Conservation (phyloP, 768 basidiomycete species). For the Pleurotus tuoliensis region DNA sequence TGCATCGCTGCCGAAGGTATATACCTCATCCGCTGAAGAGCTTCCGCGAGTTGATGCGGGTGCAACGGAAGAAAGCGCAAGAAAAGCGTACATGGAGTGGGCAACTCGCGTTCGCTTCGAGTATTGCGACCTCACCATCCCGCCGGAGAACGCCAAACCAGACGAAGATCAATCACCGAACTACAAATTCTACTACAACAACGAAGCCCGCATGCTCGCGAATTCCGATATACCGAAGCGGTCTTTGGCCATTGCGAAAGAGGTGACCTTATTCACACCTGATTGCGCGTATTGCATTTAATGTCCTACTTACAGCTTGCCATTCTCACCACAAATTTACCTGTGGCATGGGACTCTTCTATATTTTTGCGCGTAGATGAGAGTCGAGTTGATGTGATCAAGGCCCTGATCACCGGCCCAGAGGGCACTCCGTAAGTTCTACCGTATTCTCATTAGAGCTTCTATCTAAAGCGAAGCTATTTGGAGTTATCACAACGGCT, state of each 20-base stretch:
- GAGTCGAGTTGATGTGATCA: slow-evolving; percentile 86
- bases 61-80: slow-evolving; percentile 61
- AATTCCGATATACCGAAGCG: slow-evolving; percentile 87
- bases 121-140: slow-evolving; percentile 80
- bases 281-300: no score
- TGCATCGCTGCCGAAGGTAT: slow-evolving; percentile 70
- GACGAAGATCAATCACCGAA: slow-evolving; percentile 56
- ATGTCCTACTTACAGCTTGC: slow-evolving; percentile 55
- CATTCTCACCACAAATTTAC: slow-evolving; percentile 88
- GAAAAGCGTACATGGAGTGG: slow-evolving; percentile 80
- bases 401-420: slow-evolving; percentile 88
- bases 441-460: slow-evolving; percentile 6
- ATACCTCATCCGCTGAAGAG: slow-evolving; percentile 40
- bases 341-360: slow-evolving; percentile 93
- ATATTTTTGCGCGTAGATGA: slow-evolving; percentile 93
- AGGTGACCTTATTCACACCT: slow-evolving; percentile 40
- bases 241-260: slow-evolving; percentile 92
- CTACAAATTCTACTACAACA: slow-evolving; percentile 81
- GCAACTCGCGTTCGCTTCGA: slow-evolving; percentile 80
- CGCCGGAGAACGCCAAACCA: slow-evolving; percentile 18
- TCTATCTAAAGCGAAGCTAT: not conserved
- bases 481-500: slow-evolving; percentile 83
- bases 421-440: slow-evolving; percentile 84
- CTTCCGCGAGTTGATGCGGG: slow-evolving; percentile 43
- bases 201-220: slow-evolving; percentile 79